Evolutionary conservation across 306 rosid genomes (phyloP).

Genomic region (Clitoria ternatea): DNA sequence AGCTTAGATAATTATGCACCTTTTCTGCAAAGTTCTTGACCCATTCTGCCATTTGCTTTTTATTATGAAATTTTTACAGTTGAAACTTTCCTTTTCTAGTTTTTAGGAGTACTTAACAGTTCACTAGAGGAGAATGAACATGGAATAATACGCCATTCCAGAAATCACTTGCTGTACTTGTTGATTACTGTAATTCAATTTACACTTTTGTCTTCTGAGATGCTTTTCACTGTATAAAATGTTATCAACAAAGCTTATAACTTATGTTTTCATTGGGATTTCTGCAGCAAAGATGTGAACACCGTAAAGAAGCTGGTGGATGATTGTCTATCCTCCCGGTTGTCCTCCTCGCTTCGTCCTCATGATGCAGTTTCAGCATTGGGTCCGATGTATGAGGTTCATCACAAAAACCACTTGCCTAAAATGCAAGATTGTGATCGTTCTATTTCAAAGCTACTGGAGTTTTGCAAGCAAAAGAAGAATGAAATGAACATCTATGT

Average conservation of each 20-base stretch:
- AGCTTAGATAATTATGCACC: not conserved
- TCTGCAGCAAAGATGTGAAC: slow-evolving; percentile 91
- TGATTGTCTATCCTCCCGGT: slow-evolving; percentile 77
- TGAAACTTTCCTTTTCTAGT: slow-evolving; percentile 13
- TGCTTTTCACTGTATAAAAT: not conserved
- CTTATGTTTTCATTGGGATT: slow-evolving; percentile 8
- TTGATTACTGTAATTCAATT: not conserved
- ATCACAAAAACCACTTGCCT: slow-evolving; percentile 82
- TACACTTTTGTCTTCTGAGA: slow-evolving; percentile 2
- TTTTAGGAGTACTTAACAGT: slow-evolving; percentile 1
- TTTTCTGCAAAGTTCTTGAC: not conserved
- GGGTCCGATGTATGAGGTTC: slow-evolving; percentile 99
- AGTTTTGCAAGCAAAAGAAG: slow-evolving; percentile 74
- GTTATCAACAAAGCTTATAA: not conserved
- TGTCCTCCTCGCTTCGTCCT: slow-evolving; percentile 94
- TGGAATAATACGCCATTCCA: not conserved
- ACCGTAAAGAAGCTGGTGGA: slow-evolving; percentile 93
- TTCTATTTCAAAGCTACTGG: slow-evolving; percentile 68
- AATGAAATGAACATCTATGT: slow-evolving; percentile 76
- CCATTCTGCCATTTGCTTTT: not conserved
- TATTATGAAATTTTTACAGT: not conserved
- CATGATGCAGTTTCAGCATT: slow-evolving; percentile 99
- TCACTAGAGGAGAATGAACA: not conserved
- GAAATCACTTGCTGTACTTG: slow-evolving; percentile 4
- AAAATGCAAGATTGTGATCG: slow-evolving; percentile 81